Conservation (phyloP, 192 early-diverging fungal genomes). For the Podila verticillata region DNA sequence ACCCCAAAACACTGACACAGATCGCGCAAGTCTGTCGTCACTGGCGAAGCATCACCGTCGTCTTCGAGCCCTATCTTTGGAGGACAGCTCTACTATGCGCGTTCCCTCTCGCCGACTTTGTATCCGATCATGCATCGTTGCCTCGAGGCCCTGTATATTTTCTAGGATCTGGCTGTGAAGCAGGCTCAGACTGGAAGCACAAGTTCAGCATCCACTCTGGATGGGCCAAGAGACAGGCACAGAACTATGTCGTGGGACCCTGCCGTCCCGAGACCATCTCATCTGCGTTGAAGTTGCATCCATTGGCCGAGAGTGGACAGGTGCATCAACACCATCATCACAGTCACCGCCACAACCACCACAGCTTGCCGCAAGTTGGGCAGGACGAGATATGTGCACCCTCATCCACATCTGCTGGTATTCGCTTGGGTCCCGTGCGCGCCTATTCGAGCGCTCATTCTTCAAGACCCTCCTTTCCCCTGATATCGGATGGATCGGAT, state of each 20-base stretch:
- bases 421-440: too few species aligned
- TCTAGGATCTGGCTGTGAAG: background rate
- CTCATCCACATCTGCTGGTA: background rate
- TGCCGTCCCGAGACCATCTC: background rate
- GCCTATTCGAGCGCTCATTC: too few species aligned
- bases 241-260: constrained; percentile 2
- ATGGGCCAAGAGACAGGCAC: constrained; percentile 3
- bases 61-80: constrained; percentile 19
- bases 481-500: too few species aligned
- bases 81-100: constrained; percentile 1
- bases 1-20: background rate
- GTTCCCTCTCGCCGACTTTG: constrained; percentile 2
- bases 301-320: background rate
- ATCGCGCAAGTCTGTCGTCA: constrained; percentile 6
- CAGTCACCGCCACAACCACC: constrained; percentile 7
- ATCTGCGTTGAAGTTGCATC: background rate
- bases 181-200: constrained; percentile 4
- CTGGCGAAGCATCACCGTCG: background rate
- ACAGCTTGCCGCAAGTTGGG: background rate
- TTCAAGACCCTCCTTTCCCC: too few species aligned
- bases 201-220: constrained; percentile 7
- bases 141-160: too few species aligned
- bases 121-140: background rate
- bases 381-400: background rate
- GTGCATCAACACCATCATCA: background rate